Base-by-base conservation (phyloP, 1,284 basidiomycete genomes). In the Ceratobasidium sp. region DNA sequence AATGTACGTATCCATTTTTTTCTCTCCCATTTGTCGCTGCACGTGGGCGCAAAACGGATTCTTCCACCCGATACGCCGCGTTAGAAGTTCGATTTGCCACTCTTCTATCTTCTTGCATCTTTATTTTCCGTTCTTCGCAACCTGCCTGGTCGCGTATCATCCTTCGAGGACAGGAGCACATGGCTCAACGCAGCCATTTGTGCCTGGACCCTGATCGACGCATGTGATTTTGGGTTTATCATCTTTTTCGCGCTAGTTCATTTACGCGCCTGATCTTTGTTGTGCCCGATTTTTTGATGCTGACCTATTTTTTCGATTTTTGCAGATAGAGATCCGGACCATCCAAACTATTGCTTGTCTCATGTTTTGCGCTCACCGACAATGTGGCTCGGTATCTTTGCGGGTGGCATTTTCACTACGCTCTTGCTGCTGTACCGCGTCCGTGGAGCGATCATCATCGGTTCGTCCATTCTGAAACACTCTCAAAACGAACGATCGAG, bases 301-400 rank as follows among this genome's bases (percentile, higher is more conserved):
- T 56, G n/a, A 39, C 23, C 13, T 35, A 33, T 23, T 56, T 56
- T 20, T 45, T 28, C 39, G 23, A 13, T n/a, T 26, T 47, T 63
- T 75, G 47, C 45, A 80, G 68, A 82, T 76, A n/a, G 80, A 10
- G 79, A 79, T 56, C 77, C 79, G 11, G 73, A 63, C 2, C 79
- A 79, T 51, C 47, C 81, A 2, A 81, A 89, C 69, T 94, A 90
- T 83, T 97, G 95, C 80, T 84, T 84, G 7, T 83, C 85, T n/a
- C 89, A 88, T 76, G 91, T 94, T 13, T 84, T 96, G 53, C 91
- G 89, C 76, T 90, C 86, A 79, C 94, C 93, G 2, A 92, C 90
- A 4, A 90, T 94, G 84, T 97, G 95, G 95, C 86, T 96, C n/a
- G 95, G 95, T 68, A 90, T 96, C 77, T 94, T 96, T 84, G 85